Evolutionary conservation across 805 yeast genomes (phyloP).

Genomic region (Blastobotrys chiropterorum): DNA sequence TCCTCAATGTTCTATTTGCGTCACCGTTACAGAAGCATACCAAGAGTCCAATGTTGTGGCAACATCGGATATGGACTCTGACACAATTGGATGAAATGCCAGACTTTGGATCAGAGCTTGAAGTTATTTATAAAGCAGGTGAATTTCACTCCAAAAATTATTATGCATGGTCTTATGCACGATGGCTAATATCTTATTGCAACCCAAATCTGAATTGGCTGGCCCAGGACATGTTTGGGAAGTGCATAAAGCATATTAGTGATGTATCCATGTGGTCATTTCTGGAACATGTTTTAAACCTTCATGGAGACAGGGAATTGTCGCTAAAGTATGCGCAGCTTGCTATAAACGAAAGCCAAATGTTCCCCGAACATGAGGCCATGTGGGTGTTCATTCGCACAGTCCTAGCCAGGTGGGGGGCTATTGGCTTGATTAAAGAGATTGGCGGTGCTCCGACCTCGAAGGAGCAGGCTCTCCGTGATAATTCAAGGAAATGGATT

Average conservation of each 20-base stretch:
- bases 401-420: neutral
- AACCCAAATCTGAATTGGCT: conserved; percentile 10
- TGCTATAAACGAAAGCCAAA: conserved; percentile 1
- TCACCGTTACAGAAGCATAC: conserved; percentile 34
- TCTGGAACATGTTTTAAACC: conserved; percentile 13
- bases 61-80: conserved; percentile 31
- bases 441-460: neutral
- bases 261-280: conserved; percentile 33
- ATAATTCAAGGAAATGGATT: neutral
- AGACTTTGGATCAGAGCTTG: conserved; percentile 20
- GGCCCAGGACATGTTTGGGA: conserved; percentile 11
- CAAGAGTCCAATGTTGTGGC: conserved; percentile 36
- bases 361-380: conserved; percentile 20
- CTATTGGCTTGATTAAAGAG: neutral
- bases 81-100: neutral
- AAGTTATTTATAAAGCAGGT: conserved; percentile 32
- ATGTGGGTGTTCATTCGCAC: conserved; percentile 18
- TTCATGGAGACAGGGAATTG: neutral
- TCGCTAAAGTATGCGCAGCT: neutral
- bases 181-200: conserved; percentile 24
- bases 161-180: conserved; percentile 41
- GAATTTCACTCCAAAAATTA: conserved; percentile 41
- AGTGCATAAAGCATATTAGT: conserved; percentile 22
- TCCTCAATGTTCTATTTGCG: conserved; percentile 23
- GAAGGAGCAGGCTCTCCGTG: neutral